phyloP scores from a whole-genome alignment of 164 flowering plant genomes.

The Chimonanthus praecox region DNA sequence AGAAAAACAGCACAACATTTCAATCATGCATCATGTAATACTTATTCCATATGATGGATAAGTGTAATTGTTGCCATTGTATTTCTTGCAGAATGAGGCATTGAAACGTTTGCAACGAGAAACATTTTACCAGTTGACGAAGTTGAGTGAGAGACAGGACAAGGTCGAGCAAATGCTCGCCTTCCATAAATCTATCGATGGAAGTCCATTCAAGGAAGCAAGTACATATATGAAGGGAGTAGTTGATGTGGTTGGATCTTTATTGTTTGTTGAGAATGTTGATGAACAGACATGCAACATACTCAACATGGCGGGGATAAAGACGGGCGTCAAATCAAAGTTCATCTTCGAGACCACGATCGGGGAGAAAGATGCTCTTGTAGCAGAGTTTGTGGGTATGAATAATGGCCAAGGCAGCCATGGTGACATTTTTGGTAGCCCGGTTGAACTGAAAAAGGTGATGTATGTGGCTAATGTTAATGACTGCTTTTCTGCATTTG shows the following conservation, averaged over 20 bases:
- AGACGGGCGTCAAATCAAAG: constrained; percentile 55
- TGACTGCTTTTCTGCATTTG: constrained; percentile 63
- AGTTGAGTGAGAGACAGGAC: constrained; percentile 87
- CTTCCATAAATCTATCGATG: constrained; percentile 44
- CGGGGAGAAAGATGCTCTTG: constrained; percentile 50
- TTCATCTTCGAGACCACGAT: constrained; percentile 62
- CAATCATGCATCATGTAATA: not conserved
- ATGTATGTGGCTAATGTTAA: constrained; percentile 49
- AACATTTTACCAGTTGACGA: constrained; percentile 90
- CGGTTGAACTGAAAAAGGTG: constrained; percentile 69
- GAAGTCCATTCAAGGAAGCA: constrained; percentile 58
- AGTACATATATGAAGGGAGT: constrained; percentile 65
- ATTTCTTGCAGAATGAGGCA: constrained; percentile 73
- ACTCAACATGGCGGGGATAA: constrained; percentile 49
- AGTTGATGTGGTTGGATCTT: constrained; percentile 54
- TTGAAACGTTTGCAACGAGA: constrained; percentile 91
- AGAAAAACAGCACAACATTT: too few species aligned
- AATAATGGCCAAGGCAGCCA: constrained; percentile 22
- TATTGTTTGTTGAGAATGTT: constrained; percentile 38
- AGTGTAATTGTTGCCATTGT: constrained; percentile 29
- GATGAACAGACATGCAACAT: constrained; percentile 38
- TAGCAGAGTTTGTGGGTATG: constrained; percentile 53
- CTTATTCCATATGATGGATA: constrained; percentile 5
- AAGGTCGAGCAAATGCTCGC: constrained; percentile 68
- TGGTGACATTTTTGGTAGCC: constrained; percentile 28